These are phyloP conservation scores for Kentomonas sorsogonicus DNA, from an alignment of 208 protist genomes.

Conservation along the genomic window DNA sequence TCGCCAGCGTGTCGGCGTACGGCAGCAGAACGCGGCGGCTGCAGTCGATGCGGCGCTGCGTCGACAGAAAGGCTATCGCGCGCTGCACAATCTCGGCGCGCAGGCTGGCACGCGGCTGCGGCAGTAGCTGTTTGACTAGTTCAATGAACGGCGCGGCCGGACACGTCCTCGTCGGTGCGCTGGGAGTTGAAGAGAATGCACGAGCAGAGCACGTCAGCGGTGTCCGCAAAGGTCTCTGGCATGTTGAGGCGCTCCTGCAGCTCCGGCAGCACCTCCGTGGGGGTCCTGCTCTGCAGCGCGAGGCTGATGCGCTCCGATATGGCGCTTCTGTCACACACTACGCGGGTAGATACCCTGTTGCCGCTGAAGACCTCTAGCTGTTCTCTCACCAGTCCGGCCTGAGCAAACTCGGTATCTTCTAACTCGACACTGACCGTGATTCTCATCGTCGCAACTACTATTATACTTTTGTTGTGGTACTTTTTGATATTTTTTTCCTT, in stretches of 20 bases:
- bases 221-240: constrained; percentile 37
- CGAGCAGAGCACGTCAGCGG: constrained; percentile 59
- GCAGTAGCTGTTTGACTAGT: constrained; percentile 50
- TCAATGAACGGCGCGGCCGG: constrained; percentile 61
- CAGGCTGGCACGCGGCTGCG: constrained; percentile 26
- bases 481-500: background rate
- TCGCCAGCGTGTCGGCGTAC: constrained; percentile 76
- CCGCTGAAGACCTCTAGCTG: constrained; percentile 42
- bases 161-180: constrained; percentile 45
- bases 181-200: constrained; percentile 59
- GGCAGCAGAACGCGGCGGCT: constrained; percentile 62
- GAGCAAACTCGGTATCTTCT: constrained; percentile 43
- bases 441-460: constrained; percentile 31
- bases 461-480: too few relatives aligned
- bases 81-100: constrained; percentile 66
- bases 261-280: constrained; percentile 51
- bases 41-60: constrained; percentile 62
- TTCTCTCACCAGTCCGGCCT: constrained; percentile 37
- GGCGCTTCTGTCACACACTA: constrained; percentile 58
- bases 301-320: constrained; percentile 49
- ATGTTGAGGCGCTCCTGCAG: constrained; percentile 48
- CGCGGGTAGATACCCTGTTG: constrained; percentile 30
- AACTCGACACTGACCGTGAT: constrained; percentile 81
- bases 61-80: constrained; percentile 63
- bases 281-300: constrained; percentile 41